Evolutionary conservation across 2,329 filamentous ascomycete genomes (phyloP).

Genomic region (Curvularia sp.): DNA sequence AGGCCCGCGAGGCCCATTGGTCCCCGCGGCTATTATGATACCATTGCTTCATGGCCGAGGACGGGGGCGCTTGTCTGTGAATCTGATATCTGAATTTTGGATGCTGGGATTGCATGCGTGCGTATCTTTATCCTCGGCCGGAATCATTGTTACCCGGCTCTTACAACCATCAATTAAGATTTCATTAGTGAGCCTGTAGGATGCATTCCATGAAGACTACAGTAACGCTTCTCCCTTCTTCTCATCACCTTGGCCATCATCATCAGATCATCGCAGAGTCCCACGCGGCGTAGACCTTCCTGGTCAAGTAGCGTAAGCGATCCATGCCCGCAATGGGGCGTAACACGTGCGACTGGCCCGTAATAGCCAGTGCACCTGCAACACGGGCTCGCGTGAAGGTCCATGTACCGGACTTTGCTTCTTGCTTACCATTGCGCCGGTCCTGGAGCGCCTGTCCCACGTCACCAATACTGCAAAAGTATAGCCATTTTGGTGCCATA

Average conservation of each 20-base stretch:
- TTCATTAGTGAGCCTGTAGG: constrained; percentile 1
- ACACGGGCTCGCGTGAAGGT: constrained; percentile 24
- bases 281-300: constrained; percentile 27
- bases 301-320: constrained; percentile 28
- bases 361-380: constrained; percentile 26
- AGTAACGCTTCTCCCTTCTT: constrained; percentile 8
- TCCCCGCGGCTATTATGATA: constrained; percentile 18
- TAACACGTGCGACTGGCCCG: constrained; percentile 18
- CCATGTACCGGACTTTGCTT: constrained; percentile 23
- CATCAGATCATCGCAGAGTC: constrained; percentile 36
- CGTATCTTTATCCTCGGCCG: constrained; percentile 4
- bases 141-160: not conserved
- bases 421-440: constrained; percentile 28
- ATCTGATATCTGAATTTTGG: constrained; percentile 19
- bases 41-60: constrained; percentile 21
- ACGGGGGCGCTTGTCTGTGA: constrained; percentile 5
- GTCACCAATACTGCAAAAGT: constrained; percentile 8
- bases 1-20: constrained; percentile 34
- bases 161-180: not conserved
- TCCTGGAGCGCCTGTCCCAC: constrained; percentile 15
- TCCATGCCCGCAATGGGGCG: constrained; percentile 21
- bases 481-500: constrained; percentile 17
- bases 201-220: not conserved
- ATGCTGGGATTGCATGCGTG: constrained; percentile 10
- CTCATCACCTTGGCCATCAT: not conserved